phyloP scores from a whole-genome alignment of 805 yeast species.

The Monosporozyma yasuniensis region DNA sequence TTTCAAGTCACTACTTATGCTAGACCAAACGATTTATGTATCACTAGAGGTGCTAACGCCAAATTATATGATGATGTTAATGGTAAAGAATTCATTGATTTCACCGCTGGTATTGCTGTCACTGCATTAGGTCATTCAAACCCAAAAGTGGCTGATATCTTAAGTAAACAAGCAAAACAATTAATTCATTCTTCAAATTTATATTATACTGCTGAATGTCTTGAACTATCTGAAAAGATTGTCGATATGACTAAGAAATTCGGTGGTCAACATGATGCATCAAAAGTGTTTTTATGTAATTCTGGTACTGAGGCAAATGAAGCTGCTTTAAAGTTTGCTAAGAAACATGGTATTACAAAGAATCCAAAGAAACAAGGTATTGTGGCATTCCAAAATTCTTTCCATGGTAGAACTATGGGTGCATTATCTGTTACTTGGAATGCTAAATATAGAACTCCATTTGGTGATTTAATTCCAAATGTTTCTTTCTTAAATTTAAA shows the following conservation, averaged over 20 bases:
- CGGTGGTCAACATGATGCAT: conserved; percentile 78
- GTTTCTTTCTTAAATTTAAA: conserved; percentile 38
- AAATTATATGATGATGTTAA: conserved; percentile 66
- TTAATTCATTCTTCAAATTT: conserved; percentile 81
- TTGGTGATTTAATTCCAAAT: conserved; percentile 87
- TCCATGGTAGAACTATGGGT: conserved; percentile 95
- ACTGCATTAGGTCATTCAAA: conserved; percentile 89
- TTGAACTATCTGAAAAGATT: conserved; percentile 63
- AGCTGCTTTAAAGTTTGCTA: conserved; percentile 67
- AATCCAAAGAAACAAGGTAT: conserved; percentile 58
- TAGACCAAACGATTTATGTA: conserved; percentile 59
- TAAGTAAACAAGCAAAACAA: conserved; percentile 61
- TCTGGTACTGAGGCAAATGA: conserved; percentile 78
- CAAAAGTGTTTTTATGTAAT: conserved; percentile 61
- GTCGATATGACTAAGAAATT: conserved; percentile 56
- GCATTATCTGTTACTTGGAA: conserved; percentile 88
- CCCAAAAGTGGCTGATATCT: conserved; percentile 59
- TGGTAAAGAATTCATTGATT: conserved; percentile 72
- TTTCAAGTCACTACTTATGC: conserved; percentile 67
- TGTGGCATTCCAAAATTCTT: conserved; percentile 79
- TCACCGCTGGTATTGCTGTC: conserved; percentile 94
- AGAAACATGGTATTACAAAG: conserved; percentile 64
- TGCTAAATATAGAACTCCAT: conserved; percentile 86
- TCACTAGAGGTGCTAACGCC: conserved; percentile 78
- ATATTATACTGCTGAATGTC: conserved; percentile 76